Conservation (phyloP, 2,329 filamentous ascomycete genomes). For the Neoarthrinium moseri region DNA sequence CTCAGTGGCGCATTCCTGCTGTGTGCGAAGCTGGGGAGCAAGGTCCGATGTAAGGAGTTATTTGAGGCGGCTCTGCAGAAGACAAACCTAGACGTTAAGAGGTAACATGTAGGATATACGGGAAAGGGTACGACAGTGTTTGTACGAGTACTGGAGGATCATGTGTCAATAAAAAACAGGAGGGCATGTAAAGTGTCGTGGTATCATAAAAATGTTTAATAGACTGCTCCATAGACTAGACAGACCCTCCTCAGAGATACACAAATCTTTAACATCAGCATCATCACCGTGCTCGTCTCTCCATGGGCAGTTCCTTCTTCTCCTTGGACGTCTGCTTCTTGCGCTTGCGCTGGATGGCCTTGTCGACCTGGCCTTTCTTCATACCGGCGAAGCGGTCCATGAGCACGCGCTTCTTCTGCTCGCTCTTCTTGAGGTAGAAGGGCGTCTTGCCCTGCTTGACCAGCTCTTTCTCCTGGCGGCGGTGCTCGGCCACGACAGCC, state of each 20-base stretch:
- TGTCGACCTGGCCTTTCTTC: slow-evolving; percentile 82
- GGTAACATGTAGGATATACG: slow-evolving; percentile 11
- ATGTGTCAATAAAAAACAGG: too few relatives aligned
- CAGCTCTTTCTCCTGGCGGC: slow-evolving; percentile 77
- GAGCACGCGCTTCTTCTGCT: slow-evolving; percentile 84
- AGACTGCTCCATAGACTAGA: neutral
- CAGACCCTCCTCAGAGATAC: too few relatives aligned
- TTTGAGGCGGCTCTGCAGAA: slow-evolving; percentile 61
- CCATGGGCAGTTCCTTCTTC: slow-evolving; percentile 69
- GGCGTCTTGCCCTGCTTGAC: slow-evolving; percentile 88
- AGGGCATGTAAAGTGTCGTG: neutral
- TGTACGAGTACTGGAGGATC: neutral
- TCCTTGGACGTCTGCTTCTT: slow-evolving; percentile 90
- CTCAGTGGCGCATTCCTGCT: slow-evolving; percentile 92
- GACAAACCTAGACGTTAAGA: slow-evolving; percentile 19
- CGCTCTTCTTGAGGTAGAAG: slow-evolving; percentile 89
- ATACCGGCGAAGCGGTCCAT: slow-evolving; percentile 77
- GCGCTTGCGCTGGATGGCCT: slow-evolving; percentile 78
- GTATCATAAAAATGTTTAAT: slow-evolving; percentile 6
- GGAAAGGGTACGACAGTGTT: neutral
- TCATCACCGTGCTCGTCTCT: slow-evolving; percentile 37
- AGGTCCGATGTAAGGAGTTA: slow-evolving; percentile 76
- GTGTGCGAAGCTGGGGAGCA: slow-evolving; percentile 81
- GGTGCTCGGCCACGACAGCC: slow-evolving; percentile 71
- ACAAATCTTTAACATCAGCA: neutral